Evolutionary conservation across 495 filamentous ascomycete species (phyloP).

Genomic region (Penicillium cinerascens): DNA sequence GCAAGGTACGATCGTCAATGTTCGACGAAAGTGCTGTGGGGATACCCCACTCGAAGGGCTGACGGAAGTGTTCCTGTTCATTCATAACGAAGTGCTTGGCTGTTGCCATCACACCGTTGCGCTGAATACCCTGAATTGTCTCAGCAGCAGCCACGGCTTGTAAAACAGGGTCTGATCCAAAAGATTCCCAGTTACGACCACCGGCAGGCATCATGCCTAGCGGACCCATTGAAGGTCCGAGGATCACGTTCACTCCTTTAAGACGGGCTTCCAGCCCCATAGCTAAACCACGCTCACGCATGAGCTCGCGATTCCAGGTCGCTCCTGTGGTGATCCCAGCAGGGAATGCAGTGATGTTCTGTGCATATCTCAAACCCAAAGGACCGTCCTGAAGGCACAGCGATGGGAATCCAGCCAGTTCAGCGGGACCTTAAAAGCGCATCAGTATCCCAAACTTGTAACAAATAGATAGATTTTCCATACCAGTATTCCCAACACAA

Average conservation of each 20-base stretch:
- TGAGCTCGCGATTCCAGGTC: constrained; percentile 82
- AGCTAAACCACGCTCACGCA: constrained; percentile 64
- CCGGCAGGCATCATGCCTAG: constrained; percentile 80
- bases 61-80: constrained; percentile 86
- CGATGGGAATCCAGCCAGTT: constrained; percentile 71
- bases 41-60: constrained; percentile 69
- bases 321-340: constrained; percentile 82
- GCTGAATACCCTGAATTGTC: constrained; percentile 74
- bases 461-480: neutral
- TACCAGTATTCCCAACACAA: constrained; percentile 83
- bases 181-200: constrained; percentile 90
- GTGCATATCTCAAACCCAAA: constrained; percentile 71
- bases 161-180: constrained; percentile 73
- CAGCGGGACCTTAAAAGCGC: constrained; percentile 51
- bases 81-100: constrained; percentile 80
- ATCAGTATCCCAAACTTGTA: neutral
- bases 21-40: constrained; percentile 76
- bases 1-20: constrained; percentile 74
- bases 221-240: constrained; percentile 75
- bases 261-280: constrained; percentile 66
- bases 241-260: constrained; percentile 70
- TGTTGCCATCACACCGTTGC: constrained; percentile 76
- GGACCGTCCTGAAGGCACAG: constrained; percentile 92
- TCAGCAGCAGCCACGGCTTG: constrained; percentile 64
- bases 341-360: constrained; percentile 75